phyloP scores from a whole-genome alignment of 495 filamentous ascomycete species.

The Pseudevernia furfuracea region DNA sequence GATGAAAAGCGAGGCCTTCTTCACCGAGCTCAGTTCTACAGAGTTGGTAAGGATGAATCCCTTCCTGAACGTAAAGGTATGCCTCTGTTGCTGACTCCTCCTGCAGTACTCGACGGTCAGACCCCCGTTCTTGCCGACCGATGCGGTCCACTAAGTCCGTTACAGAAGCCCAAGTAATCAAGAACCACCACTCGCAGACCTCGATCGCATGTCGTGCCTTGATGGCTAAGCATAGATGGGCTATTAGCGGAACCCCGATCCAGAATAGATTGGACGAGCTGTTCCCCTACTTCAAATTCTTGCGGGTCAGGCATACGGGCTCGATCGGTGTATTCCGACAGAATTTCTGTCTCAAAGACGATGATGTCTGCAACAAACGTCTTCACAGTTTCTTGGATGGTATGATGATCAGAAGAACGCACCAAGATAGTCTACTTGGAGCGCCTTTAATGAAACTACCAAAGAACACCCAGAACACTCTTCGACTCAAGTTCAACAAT shows the following conservation, averaged over 20 bases:
- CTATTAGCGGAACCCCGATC: constrained; percentile 55
- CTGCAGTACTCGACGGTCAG: constrained; percentile 12
- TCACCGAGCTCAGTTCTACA: constrained; percentile 43
- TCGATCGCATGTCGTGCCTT: constrained; percentile 49
- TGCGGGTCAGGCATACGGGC: constrained; percentile 40
- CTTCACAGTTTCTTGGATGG: constrained; percentile 36
- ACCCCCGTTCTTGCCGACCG: not conserved
- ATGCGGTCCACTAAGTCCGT: constrained; percentile 29
- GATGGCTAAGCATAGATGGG: constrained; percentile 49
- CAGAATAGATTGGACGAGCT: constrained; percentile 45
- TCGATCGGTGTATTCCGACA: constrained; percentile 39
- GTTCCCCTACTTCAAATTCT: constrained; percentile 55
- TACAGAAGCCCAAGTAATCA: constrained; percentile 58
- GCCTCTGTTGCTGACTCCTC: not conserved
- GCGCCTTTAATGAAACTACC: constrained; percentile 51
- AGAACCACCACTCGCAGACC: constrained; percentile 44
- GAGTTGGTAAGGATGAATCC: constrained; percentile 32
- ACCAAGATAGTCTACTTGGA: constrained; percentile 45
- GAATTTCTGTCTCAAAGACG: constrained; percentile 39
- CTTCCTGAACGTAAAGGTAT: not conserved
- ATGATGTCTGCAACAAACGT: constrained; percentile 30
- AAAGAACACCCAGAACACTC: constrained; percentile 28
- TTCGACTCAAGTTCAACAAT: constrained; percentile 36
- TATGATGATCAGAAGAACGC: constrained; percentile 48
- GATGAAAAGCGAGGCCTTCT: constrained; percentile 35